Evolutionary conservation across 495 filamentous ascomycete species (phyloP), one percentile per base, ranked within the genome.

Genomic region (Podospora bellae-mahoneyi): DNA sequence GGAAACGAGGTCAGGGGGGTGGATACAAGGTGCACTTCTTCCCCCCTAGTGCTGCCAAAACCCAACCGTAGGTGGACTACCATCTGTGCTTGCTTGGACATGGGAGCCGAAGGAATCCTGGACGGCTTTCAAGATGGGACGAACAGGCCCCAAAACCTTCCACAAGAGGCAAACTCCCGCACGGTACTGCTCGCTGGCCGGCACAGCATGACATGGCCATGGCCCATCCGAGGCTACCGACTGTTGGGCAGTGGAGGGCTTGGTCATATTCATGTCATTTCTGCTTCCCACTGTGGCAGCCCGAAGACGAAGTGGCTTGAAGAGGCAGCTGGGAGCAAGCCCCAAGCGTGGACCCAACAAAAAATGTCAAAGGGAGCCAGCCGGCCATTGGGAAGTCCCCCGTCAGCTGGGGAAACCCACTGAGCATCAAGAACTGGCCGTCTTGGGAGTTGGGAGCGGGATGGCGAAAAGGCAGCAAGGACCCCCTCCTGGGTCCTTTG

Each of bases 251-350:
- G 26, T 18, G 28, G 5, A 32, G 26, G 67, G 68, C 69, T 78
- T 78, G 74, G 75, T 74, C 77, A 77, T 75, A 72, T 70, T 73
- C 72, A 69, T 78, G 75, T 75, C 74, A 75, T 73, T 71, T 59
- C 66, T 26, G 57, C 58, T 64, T 65, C 61, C 27, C 59, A 62
- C 27, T 13, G 13, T 48, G 39, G 39, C 39, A 48, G 39, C 58
- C 60, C 65, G 44, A 56, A 58, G 30, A 55, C 56, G 58, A 68
- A 56, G 60, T 67, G 61, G 56, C 55, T 68, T 64, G 69, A 71
- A 71, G 64, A 69, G 75, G 73, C 68, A 73, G 70, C 64, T 73
- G 65, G 68, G 60, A 66, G 62, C 65, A 28, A 28, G 44, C 23
- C 66, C 56, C 39, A 48, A 48, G 39, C 39, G 39, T 32, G 44